Conservation (phyloP, 2,329 filamentous ascomycete genomes). For the Chaetomiaceae sp. region DNA sequence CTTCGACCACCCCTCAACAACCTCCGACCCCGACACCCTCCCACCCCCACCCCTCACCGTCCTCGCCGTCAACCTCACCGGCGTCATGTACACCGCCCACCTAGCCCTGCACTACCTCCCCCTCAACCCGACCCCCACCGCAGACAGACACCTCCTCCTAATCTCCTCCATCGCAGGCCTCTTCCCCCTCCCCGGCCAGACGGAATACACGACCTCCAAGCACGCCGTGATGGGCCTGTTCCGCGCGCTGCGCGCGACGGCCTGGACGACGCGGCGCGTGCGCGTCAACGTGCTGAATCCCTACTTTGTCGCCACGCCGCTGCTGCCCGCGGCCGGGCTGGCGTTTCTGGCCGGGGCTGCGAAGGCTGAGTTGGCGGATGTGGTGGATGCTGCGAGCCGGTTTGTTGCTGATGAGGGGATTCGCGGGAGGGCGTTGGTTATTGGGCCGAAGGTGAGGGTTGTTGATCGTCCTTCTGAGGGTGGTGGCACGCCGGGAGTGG, state of each 20-base stretch:
- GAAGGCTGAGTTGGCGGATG: conserved; percentile 51
- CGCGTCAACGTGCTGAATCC: conserved; percentile 63
- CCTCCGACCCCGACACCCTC: conserved; percentile 29
- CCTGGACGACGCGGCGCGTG: conserved; percentile 43
- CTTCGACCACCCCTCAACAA: conserved; percentile 44
- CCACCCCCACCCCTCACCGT: conserved; percentile 47
- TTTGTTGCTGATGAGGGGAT: conserved; percentile 53
- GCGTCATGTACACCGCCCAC: conserved; percentile 60
- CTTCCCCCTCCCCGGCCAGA: conserved; percentile 38
- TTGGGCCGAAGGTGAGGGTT: conserved; percentile 32
- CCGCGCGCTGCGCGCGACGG: conserved; percentile 49
- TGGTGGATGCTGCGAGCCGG: conserved; percentile 59
- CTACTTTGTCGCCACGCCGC: conserved; percentile 61
- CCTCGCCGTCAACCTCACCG: conserved; percentile 59
- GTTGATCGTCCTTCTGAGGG: too few species aligned
- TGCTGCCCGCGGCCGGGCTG: conserved; percentile 44
- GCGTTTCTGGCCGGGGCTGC: conserved; percentile 52
- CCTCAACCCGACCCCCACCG: conserved; percentile 32
- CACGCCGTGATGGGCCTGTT: conserved; percentile 64
- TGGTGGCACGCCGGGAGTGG: too few species aligned
- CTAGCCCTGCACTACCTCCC: conserved; percentile 57
- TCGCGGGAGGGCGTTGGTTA: conserved; percentile 50
- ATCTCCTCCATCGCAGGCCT: conserved; percentile 58
- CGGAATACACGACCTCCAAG: conserved; percentile 58
- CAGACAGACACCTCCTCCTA: conserved; percentile 57